Conservation (phyloP, 345 rosid species). For the Clarkia xantiana region DNA sequence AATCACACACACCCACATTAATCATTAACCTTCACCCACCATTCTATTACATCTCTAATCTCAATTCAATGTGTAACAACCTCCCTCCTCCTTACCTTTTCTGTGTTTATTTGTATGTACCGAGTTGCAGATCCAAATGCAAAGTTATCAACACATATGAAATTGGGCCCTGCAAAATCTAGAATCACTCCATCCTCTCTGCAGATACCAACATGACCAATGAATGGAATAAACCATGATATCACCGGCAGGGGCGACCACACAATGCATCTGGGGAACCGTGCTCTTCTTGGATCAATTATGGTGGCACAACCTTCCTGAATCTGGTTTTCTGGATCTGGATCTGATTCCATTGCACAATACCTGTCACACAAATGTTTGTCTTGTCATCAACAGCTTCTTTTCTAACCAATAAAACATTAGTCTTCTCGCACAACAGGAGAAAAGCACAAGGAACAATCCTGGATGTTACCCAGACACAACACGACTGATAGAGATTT, state of each 20-base stretch:
- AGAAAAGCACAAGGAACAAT: too few relatives aligned
- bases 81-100: too few relatives aligned
- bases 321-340: constrained; percentile 30
- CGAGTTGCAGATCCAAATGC: constrained; percentile 73
- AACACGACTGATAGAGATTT: too few relatives aligned
- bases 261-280: constrained; percentile 80
- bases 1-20: neutral
- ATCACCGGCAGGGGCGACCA: constrained; percentile 91
- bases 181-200: constrained; percentile 84
- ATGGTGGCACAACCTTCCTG: constrained; percentile 21
- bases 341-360: constrained; percentile 26
- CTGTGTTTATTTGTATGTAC: constrained; percentile 59
- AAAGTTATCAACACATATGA: constrained; percentile 72
- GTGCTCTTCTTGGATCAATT: constrained; percentile 54
- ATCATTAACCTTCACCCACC: neutral
- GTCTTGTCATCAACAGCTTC: too few relatives aligned
- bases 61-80: too few relatives aligned
- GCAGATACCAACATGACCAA: constrained; percentile 79
- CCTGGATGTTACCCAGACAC: too few relatives aligned
- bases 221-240: constrained; percentile 82
- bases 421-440: too few relatives aligned
- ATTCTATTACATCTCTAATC: too few relatives aligned
- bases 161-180: constrained; percentile 94
- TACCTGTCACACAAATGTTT: neutral
- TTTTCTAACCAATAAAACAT: too few relatives aligned